phyloP scores from a whole-genome alignment of 176 grass and related monocot genomes.

The Carex scoparia region DNA sequence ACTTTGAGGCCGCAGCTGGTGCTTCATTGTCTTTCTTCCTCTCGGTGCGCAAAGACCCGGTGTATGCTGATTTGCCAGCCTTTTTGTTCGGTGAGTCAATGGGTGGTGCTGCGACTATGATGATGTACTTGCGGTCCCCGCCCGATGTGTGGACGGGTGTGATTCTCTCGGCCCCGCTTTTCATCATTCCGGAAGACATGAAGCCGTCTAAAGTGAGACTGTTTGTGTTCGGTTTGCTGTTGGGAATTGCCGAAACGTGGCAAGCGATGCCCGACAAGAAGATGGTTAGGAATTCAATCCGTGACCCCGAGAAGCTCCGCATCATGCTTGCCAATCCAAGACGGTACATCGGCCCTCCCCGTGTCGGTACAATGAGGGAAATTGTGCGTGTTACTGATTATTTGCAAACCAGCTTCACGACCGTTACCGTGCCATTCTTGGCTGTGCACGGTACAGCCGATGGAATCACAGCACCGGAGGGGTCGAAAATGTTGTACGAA shows the following conservation, averaged over 20 bases:
- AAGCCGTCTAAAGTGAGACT: conserved; percentile 44
- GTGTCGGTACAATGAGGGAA: conserved; percentile 75
- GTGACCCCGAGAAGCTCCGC: conserved; percentile 34
- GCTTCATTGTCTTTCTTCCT: conserved; percentile 65
- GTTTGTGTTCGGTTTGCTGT: conserved; percentile 60
- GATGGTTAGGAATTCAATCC: conserved; percentile 49
- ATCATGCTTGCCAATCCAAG: conserved; percentile 55
- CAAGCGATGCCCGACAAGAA: conserved; percentile 59
- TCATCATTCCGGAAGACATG: conserved; percentile 61
- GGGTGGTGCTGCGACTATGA: conserved; percentile 50
- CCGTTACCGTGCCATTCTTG: conserved; percentile 52
- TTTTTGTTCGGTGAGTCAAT: conserved; percentile 77
- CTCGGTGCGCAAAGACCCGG: conserved; percentile 27
- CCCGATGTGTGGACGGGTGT: conserved; percentile 43
- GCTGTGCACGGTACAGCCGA: conserved; percentile 52
- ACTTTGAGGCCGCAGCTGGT: conserved; percentile 46
- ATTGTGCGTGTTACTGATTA: conserved; percentile 40
- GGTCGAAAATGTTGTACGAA: conserved; percentile 61
- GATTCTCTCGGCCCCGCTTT: conserved; percentile 60
- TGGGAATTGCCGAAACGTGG: conserved; percentile 66
- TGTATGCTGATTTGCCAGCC: conserved; percentile 36
- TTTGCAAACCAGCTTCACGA: conserved; percentile 37
- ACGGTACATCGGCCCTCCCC: conserved; percentile 35
- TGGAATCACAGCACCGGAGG: conserved; percentile 52
- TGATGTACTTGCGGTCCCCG: conserved; percentile 56